A percentile compares a stretch with the other conserved stretches of the same genome.
Evolutionary conservation across 345 rosid genomes (phyloP).

Genomic region (Brassica cretica): DNA sequence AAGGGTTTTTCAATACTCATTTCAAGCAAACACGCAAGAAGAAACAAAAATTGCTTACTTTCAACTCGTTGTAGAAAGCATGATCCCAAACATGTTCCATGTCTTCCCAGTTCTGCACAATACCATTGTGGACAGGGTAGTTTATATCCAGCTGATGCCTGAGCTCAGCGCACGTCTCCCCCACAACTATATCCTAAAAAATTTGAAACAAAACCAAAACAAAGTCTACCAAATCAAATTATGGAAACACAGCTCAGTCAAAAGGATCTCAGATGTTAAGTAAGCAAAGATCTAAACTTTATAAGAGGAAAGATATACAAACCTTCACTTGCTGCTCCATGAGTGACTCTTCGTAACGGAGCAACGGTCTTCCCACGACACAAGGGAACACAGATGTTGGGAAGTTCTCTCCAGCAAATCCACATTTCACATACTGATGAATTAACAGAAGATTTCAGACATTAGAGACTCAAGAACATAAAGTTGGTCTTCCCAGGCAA

Average conservation of each 20-base stretch:
- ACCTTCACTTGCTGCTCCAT: slow-evolving; percentile 92
- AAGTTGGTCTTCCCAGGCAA: neutral
- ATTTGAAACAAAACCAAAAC: neutral
- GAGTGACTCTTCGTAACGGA: slow-evolving; percentile 88
- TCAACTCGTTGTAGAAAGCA: slow-evolving; percentile 77
- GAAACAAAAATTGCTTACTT: slow-evolving; percentile 41
- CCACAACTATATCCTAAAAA: slow-evolving; percentile 81
- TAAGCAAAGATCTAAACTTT: too few relatives aligned
- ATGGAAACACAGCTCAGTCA: too few relatives aligned
- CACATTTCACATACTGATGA: slow-evolving; percentile 92
- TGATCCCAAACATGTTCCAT: slow-evolving; percentile 98
- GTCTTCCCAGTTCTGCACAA: slow-evolving; percentile 97
- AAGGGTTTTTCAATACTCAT: neutral
- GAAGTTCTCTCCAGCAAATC: slow-evolving; percentile 96
- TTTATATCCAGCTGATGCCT: slow-evolving; percentile 88
- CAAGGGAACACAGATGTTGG: slow-evolving; percentile 96
- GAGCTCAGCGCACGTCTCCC: slow-evolving; percentile 80
- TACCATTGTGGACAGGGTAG: slow-evolving; percentile 93
- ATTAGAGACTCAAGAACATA: slow-evolving; percentile 23
- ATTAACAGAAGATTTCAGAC: neutral
- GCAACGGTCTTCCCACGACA: slow-evolving; percentile 89
- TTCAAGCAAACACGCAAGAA: neutral
- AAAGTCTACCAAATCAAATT: neutral
- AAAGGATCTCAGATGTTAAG: too few relatives aligned
- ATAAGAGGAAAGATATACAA: neutral